Evolutionary conservation across 2,329 filamentous ascomycete species (phyloP).

Genomic region (Claviceps digitariae): DNA sequence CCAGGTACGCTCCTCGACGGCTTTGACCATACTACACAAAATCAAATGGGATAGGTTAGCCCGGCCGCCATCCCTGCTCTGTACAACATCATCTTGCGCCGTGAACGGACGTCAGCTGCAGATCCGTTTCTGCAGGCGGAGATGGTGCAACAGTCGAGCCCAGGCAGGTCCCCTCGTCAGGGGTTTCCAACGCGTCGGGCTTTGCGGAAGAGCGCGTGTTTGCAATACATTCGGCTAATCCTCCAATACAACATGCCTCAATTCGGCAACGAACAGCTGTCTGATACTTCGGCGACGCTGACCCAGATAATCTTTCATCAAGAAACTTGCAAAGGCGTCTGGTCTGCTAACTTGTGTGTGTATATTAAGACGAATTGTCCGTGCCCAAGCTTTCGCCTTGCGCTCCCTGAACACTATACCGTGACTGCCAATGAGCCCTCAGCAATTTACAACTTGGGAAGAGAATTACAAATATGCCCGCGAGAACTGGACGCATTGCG

Average conservation of each 20-base stretch:
- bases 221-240: background rate
- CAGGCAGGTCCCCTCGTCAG: background rate
- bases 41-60: background rate
- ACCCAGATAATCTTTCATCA: background rate
- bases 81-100: background rate
- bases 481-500: background rate
- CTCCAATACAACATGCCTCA: background rate
- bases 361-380: background rate
- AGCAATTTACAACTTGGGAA: background rate
- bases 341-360: background rate
- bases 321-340: background rate
- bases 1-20: background rate
- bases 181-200: background rate
- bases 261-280: background rate
- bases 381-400: background rate
- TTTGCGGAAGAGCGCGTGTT: background rate
- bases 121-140: slow-evolving; percentile 3
- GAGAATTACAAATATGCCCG: background rate
- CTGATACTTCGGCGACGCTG: background rate
- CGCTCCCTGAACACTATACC: background rate
- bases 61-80: background rate
- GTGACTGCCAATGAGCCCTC: too few relatives aligned
- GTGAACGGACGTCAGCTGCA: background rate
- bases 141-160: slow-evolving; percentile 1
- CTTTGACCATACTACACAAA: background rate